These are phyloP conservation scores for Neurospora sublineolata DNA, from an alignment of 495 filamentous ascomycete species.

Conservation along the genomic window DNA sequence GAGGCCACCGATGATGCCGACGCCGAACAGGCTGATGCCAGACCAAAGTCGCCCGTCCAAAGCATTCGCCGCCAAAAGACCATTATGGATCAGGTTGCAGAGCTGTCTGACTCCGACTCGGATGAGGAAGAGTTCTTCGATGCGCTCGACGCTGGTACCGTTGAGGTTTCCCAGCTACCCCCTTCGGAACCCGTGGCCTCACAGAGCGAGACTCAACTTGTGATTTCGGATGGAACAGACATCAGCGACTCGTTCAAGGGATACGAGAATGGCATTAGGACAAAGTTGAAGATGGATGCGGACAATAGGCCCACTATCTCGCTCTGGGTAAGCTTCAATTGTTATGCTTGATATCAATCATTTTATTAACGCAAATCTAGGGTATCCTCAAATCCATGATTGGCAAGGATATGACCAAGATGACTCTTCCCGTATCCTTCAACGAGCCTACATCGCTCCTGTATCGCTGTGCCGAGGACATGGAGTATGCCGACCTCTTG, in stretches of 20 bases:
- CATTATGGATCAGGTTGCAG: conserved; percentile 47
- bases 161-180: conserved; percentile 55
- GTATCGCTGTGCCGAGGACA: conserved; percentile 89
- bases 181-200: conserved; percentile 35
- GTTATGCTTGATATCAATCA: not conserved
- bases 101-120: conserved; percentile 65
- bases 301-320: conserved; percentile 90
- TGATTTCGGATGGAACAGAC: conserved; percentile 38
- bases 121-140: conserved; percentile 96
- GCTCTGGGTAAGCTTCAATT: conserved; percentile 63
- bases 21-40: conserved; percentile 19
- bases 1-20: conserved; percentile 22
- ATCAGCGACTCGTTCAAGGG: conserved; percentile 72
- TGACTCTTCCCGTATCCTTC: conserved; percentile 97
- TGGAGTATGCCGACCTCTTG: conserved; percentile 92
- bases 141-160: conserved; percentile 84
- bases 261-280: conserved; percentile 77
- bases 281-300: conserved; percentile 74
- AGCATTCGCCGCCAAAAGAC: conserved; percentile 42
- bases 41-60: conserved; percentile 34
- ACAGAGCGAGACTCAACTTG: conserved; percentile 27
- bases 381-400: conserved; percentile 98
- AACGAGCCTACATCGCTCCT: conserved; percentile 97
- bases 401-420: conserved; percentile 99
- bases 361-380: conserved; percentile 36